phyloP scores from a whole-genome alignment of 2,329 filamentous ascomycete genomes.

The Colletotrichum scovillei region DNA sequence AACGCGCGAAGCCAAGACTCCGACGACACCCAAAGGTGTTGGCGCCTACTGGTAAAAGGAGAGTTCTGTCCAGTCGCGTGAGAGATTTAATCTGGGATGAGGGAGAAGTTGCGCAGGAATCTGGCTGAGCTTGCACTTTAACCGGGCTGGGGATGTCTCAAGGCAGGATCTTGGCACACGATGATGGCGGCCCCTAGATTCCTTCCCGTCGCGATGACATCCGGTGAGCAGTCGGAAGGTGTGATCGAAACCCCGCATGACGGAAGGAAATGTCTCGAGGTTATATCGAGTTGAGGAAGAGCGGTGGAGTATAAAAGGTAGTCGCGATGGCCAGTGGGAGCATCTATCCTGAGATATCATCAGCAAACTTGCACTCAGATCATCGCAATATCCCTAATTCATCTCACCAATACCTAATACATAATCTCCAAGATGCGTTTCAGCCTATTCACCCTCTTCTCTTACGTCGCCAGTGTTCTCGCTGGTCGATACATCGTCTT shows the following conservation, averaged over 20 bases:
- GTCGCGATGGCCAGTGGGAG: background rate
- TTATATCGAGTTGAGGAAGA: background rate
- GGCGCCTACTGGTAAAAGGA: background rate
- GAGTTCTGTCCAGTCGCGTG: background rate
- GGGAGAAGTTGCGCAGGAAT: background rate
- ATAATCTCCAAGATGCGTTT: background rate
- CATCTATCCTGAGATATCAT: background rate
- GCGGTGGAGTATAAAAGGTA: background rate
- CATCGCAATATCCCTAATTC: background rate
- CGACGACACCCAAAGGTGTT: background rate
- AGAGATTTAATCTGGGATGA: background rate
- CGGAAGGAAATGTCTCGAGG: background rate
- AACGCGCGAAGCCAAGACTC: background rate
- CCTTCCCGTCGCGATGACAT: background rate
- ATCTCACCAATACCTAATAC: background rate
- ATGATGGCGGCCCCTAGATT: background rate
- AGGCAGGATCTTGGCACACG: background rate
- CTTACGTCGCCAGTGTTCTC: background rate
- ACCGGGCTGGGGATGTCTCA: background rate
- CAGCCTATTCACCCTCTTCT: background rate
- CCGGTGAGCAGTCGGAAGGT: background rate
- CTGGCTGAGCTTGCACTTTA: background rate
- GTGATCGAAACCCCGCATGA: background rate
- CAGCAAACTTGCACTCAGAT: background rate
- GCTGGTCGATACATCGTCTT: constrained; percentile 19